Base-by-base conservation (phyloP, 2,329 filamentous ascomycete species). In the Claviceps pazoutovae region DNA sequence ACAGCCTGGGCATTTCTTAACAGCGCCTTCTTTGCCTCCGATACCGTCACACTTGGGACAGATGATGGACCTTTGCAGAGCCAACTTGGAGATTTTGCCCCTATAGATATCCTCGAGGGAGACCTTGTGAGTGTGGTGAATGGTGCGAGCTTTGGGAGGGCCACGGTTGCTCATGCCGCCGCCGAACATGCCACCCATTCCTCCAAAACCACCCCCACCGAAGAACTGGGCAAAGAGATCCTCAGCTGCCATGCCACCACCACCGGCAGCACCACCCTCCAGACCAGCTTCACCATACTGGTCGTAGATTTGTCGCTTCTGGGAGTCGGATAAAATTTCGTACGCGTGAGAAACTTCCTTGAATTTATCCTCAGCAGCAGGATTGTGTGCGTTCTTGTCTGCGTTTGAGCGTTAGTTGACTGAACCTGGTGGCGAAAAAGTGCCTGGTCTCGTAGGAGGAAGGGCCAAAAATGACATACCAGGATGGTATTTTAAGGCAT, bases 161-260 rank as follows among this genome's bases (percentile, higher is more conserved):
- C 90, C 91, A 52, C 82, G 80, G 51, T 86, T 82, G 61, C 83
- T 82, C 78, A 87, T 86, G 47, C 53, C 79, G 47, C 53, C 79
- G 56, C 85, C 80, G 62, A 88, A 88, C 79, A 90, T 88, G 64
- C 86, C 80, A 54, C 84, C 83, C 63, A 87, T 78, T 50, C 68
- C 67, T 17, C 68, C 68, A 44, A 69, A 68, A 58, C 88, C 86
- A 55, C 83, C 83, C 54, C 83, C 81, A 59, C 88, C 88, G 65
- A 97, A 97, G 83, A 97, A 97, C 72, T 96, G 89, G 45, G 90
- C 88, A 66, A 97, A 96, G 56, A 97, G 77, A 60, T 97, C 91
- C 70, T 97, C 93, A 21, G 91, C 91, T 59, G 87, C 88, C 88
- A 96, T 96, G 65, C 89, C 89, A 57, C 80, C 78, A 54, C 76